Evolutionary conservation across 1,139 yeast species (phyloP).

Genomic region (Magnusiomyces paraingens): DNA sequence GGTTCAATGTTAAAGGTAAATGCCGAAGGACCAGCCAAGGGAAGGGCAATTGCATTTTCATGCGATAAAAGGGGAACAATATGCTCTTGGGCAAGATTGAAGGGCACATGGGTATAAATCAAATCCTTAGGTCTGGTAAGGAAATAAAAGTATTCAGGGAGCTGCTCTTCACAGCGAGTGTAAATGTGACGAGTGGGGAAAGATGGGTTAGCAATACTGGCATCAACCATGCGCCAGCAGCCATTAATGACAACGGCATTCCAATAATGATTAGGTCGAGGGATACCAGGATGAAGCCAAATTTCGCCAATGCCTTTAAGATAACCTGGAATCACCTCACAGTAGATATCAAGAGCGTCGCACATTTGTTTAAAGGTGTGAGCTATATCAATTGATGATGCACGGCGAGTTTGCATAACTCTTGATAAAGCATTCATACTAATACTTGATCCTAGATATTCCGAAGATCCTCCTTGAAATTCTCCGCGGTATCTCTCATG

Average conservation of each 20-base stretch:
- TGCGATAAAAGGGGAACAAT: conserved; percentile 79
- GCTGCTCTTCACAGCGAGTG: conserved; percentile 20
- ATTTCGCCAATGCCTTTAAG: conserved; percentile 68
- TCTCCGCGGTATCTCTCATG: conserved; percentile 5
- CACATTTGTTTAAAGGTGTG: conserved; percentile 70
- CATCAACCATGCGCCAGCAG: conserved; percentile 76
- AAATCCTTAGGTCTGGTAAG: conserved; percentile 67
- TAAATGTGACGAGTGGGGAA: conserved; percentile 39
- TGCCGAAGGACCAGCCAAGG: conserved; percentile 79
- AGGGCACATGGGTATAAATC: conserved; percentile 82
- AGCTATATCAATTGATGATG: conserved; percentile 70
- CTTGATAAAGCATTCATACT: conserved; percentile 22
- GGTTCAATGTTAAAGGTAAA: conserved; percentile 53
- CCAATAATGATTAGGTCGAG: conserved; percentile 83
- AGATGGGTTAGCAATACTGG: conserved; percentile 50
- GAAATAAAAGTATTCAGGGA: conserved; percentile 56
- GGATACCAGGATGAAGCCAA: conserved; percentile 36
- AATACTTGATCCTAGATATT: conserved; percentile 13
- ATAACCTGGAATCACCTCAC: conserved; percentile 76
- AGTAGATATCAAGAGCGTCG: conserved; percentile 60
- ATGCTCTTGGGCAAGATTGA: conserved; percentile 72
- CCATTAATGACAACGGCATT: conserved; percentile 66
- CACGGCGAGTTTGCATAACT: conserved; percentile 39
- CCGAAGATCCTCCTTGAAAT: background rate
- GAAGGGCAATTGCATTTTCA: conserved; percentile 69